Conservation (phyloP, 2,329 filamentous ascomycete species). For the Calonectria pseudoturangicola region DNA sequence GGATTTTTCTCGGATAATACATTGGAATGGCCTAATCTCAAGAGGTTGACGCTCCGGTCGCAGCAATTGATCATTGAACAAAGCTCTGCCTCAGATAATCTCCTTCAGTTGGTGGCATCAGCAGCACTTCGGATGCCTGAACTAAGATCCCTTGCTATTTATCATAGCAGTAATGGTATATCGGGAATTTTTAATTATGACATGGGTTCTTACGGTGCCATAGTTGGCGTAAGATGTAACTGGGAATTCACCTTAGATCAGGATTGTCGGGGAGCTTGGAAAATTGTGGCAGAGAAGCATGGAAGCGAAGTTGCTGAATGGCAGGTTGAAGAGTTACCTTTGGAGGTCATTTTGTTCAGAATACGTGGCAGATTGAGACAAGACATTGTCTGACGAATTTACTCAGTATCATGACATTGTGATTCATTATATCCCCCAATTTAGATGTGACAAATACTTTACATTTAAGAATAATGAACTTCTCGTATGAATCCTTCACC, state of each 20-base stretch:
- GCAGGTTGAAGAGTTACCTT: not conserved
- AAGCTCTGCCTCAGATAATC: not conserved
- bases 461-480: too few species aligned
- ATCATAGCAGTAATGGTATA: not conserved
- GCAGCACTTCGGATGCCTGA: constrained; percentile 18
- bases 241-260: constrained; percentile 6
- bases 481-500: too few species aligned
- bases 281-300: not conserved
- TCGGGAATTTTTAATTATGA: constrained; percentile 26
- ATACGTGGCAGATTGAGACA: not conserved
- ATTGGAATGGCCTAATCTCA: constrained; percentile 8
- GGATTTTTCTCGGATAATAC: constrained; percentile 20
- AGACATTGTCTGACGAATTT: not conserved
- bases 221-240: constrained; percentile 10
- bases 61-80: constrained; percentile 5
- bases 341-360: not conserved
- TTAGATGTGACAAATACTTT: too few species aligned
- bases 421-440: too few species aligned
- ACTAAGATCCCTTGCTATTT: constrained; percentile 11
- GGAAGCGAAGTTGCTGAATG: not conserved
- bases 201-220: not conserved
- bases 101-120: not conserved
- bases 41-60: constrained; percentile 18
- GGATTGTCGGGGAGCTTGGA: constrained; percentile 10
- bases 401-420: too few species aligned